A percentile compares a stretch with the other conserved stretches of the same genome.
Conservation (phyloP, 1,284 basidiomycete species). For the Ustilago tritici region DNA sequence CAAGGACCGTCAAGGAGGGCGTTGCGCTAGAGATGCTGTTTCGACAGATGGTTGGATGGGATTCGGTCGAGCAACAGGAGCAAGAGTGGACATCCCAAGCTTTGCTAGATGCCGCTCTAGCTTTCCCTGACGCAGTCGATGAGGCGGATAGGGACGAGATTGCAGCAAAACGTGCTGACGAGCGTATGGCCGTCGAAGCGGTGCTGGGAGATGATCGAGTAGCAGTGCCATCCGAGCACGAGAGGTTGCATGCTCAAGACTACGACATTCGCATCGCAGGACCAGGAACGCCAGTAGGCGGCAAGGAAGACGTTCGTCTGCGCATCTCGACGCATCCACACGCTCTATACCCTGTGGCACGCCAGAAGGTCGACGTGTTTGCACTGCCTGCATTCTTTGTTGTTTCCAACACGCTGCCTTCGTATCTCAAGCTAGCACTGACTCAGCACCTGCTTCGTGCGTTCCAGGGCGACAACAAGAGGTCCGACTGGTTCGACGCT, state of each 20-base stretch:
- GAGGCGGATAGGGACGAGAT: conserved; percentile 57
- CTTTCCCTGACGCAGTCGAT: conserved; percentile 13
- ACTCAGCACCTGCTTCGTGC: conserved; percentile 73
- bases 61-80: conserved; percentile 13
- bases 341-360: conserved; percentile 70
- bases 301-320: conserved; percentile 74
- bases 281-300: conserved; percentile 33
- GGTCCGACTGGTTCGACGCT: conserved; percentile 74
- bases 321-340: conserved; percentile 76
- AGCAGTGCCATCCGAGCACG: conserved; percentile 55
- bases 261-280: conserved; percentile 66
- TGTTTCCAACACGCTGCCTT: conserved; percentile 78
- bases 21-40: conserved; percentile 54
- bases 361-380: conserved; percentile 19
- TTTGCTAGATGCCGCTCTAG: conserved; percentile 21
- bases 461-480: conserved; percentile 55
- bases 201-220: conserved; percentile 71
- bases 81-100: conserved; percentile 35
- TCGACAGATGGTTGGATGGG: conserved; percentile 40
- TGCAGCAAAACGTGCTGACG: conserved; percentile 74
- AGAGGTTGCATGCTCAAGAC: conserved; percentile 65
- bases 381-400: conserved; percentile 81
- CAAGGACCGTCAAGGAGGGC: conserved; percentile 37
- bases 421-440: conserved; percentile 87
- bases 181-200: conserved; percentile 76